Base-by-base conservation (phyloP, 768 basidiomycete species). In the Suillus discolor region DNA sequence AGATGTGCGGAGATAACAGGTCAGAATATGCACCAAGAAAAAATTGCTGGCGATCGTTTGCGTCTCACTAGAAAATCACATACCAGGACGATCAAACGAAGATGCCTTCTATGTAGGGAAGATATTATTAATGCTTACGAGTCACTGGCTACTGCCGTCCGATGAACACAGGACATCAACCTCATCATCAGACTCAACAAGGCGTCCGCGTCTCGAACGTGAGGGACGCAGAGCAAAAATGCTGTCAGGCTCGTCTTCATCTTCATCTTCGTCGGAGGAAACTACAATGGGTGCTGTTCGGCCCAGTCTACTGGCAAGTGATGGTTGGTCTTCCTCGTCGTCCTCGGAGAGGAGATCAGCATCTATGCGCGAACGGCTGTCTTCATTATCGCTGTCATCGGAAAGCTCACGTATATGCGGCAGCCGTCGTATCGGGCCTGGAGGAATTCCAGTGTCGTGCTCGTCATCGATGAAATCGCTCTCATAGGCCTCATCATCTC, bases 381-480 rank as follows among this genome's bases (percentile, higher is more conserved):
- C 69, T 45, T 65, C 71, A 2, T 63, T 64, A 8, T 65, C 73
- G 4, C 57, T 57, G 11, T 66, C 67, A 11, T 71, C 68, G 25
- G 36, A 28, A 18, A 76, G 62, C 51, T 78, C 73, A 42, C 72
- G 69, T 61, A 76, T 73, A 41, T 73, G 76, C 16, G 67, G 65
- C 51, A 31, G 42, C n/a, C 28, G 42, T 7, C 53, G 49, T 5
- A 66, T 66, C 51, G 60, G 41, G 49, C 42, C 2, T 8, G 39
- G 44, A n/a, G 13, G 57, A 23, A 60, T 61, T 8, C 59, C 62
- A 25, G 61, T 57, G 39, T 70, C 75, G 20, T 78, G 78, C 31
- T 68, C 77, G 51, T 87, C 86, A 49, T 87, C 85, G 60, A 88
- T 87, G 69, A 88, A 88, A 71, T 85, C 85, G 67, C 80, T 79